These are phyloP conservation scores for Testicularia cyperi DNA, from an alignment of 1,284 basidiomycete genomes.

Conservation along the genomic window DNA sequence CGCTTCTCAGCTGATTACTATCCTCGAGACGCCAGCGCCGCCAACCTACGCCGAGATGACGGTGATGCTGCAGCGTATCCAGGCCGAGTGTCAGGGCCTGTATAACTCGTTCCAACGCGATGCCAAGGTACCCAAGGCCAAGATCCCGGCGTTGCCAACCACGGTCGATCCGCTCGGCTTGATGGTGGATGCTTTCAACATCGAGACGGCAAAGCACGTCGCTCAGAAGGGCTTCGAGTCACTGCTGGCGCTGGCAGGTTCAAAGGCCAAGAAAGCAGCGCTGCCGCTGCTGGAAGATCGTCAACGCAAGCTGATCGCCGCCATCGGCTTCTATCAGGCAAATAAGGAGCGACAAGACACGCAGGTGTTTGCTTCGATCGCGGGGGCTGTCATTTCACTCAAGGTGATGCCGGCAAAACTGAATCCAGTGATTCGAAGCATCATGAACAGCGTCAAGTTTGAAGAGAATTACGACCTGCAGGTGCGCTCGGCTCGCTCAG, in stretches of 20 bases:
- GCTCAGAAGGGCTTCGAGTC: constrained; percentile 73
- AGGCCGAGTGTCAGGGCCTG: constrained; percentile 76
- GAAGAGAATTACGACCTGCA: constrained; percentile 87
- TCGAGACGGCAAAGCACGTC: constrained; percentile 75
- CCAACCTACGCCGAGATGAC: constrained; percentile 89
- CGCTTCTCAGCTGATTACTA: constrained; percentile 69
- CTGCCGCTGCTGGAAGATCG: constrained; percentile 76
- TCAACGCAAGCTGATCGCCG: constrained; percentile 71
- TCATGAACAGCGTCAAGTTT: constrained; percentile 92
- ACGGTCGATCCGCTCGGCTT: constrained; percentile 73
- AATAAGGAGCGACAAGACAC: constrained; percentile 84
- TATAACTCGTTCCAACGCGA: constrained; percentile 78
- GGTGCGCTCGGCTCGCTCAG: constrained; percentile 79
- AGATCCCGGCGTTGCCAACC: constrained; percentile 76
- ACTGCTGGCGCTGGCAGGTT: constrained; percentile 62
- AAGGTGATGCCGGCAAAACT: constrained; percentile 68
- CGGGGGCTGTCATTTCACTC: constrained; percentile 76
- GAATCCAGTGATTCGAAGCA: constrained; percentile 90
- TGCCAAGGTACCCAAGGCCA: constrained; percentile 78
- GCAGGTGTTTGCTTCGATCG: constrained; percentile 83
- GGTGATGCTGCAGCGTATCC: constrained; percentile 75
- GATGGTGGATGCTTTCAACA: constrained; percentile 71
- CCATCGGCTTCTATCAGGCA: constrained; percentile 78
- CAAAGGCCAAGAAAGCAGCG: constrained; percentile 73
- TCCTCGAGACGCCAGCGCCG: constrained; percentile 74